A percentile compares a stretch with the other conserved stretches of the same genome.
phyloP scores from a whole-genome alignment of 495 filamentous ascomycete species.

The Penicillium bialowiezense region DNA sequence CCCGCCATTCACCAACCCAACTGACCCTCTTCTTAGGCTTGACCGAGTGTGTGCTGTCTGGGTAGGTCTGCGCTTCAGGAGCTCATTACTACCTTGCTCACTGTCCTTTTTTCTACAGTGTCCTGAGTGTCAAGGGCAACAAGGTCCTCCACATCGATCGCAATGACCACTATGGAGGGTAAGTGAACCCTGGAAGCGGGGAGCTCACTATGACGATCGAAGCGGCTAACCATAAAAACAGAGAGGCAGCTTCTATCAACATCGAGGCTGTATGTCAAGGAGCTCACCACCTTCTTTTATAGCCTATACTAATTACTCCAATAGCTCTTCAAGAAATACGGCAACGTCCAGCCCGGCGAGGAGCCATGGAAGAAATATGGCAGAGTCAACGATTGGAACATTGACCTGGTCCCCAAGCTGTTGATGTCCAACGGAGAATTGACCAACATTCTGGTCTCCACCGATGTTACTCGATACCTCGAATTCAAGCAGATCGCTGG shows the following conservation, averaged over 20 bases:
- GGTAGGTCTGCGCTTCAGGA: conserved; percentile 52
- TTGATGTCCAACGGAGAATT: conserved; percentile 98
- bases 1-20: conserved; percentile 28
- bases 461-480: conserved; percentile 94
- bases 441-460: conserved; percentile 95
- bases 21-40: conserved; percentile 61
- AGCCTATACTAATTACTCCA: conserved; percentile 13
- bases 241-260: conserved; percentile 91
- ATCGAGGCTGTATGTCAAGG: conserved; percentile 71
- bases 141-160: conserved; percentile 99
- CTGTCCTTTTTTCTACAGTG: conserved; percentile 47
- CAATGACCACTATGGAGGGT: conserved; percentile 99
- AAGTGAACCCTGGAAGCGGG: conserved; percentile 42
- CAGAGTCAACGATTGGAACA: conserved; percentile 97
- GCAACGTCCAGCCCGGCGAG: conserved; percentile 73
- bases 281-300: not conserved
- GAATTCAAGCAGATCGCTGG: conserved; percentile 99
- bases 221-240: conserved; percentile 36
- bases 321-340: conserved; percentile 93
- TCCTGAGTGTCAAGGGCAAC: conserved; percentile 97
- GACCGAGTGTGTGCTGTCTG: conserved; percentile 98
- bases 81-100: not conserved
- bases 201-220: conserved; percentile 13
- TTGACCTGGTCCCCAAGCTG: conserved; percentile 96
- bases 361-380: conserved; percentile 98